Conservation (phyloP, 306 rosid species). For the Gastrolobium bilobum region DNA sequence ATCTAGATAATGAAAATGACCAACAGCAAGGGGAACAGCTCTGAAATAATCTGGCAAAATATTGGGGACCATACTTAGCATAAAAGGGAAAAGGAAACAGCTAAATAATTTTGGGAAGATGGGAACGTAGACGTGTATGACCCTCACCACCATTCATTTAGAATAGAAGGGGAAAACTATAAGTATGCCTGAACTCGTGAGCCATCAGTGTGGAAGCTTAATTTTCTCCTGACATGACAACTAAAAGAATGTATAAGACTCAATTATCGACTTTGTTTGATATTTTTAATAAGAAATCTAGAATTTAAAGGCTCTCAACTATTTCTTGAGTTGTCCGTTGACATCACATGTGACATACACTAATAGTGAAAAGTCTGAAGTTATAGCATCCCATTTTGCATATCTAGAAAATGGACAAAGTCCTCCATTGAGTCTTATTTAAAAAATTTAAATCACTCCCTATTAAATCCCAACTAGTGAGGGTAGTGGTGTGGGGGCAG, state of each 20-base stretch:
- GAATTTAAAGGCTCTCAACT: not conserved
- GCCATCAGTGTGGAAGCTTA: constrained; percentile 5
- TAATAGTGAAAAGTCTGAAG: too few relatives aligned
- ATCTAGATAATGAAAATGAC: constrained; percentile 31
- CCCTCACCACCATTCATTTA: not conserved
- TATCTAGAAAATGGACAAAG: too few relatives aligned
- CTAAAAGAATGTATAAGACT: not conserved
- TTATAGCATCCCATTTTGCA: too few relatives aligned
- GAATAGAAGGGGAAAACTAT: not conserved
- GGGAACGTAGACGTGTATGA: constrained; percentile 6
- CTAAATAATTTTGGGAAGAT: constrained; percentile 9
- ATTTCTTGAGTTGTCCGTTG: too few relatives aligned
- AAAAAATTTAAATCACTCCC: too few relatives aligned
- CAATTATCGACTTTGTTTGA: not conserved
- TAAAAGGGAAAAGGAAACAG: constrained; percentile 15
- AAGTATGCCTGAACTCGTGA: not conserved
- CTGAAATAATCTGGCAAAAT: constrained; percentile 4
- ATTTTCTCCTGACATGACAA: constrained; percentile 11
- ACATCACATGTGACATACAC: too few relatives aligned
- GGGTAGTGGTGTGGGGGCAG: too few relatives aligned
- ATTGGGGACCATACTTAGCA: not conserved
- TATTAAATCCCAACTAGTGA: too few relatives aligned
- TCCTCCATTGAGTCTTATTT: too few relatives aligned
- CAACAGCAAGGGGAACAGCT: not conserved
- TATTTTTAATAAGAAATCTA: not conserved